These are phyloP conservation scores for Annona cherimola DNA, from an alignment of 164 flowering plant species.

Conservation along the genomic window DNA sequence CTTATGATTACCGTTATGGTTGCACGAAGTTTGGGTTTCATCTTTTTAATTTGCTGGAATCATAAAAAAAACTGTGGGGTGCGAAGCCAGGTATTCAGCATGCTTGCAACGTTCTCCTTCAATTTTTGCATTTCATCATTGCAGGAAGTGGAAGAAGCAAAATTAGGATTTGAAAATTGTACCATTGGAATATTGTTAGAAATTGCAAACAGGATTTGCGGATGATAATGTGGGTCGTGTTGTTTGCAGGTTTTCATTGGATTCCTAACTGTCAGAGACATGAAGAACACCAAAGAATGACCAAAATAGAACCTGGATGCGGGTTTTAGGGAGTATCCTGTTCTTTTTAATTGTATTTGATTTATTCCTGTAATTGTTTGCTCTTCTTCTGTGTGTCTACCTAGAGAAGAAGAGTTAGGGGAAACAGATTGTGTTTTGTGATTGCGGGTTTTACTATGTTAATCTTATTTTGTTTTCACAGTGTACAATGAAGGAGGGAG, in stretches of 20 bases:
- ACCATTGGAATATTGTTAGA: neutral
- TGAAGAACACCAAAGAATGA: slow-evolving; percentile 10
- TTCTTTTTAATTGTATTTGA: slow-evolving; percentile 20
- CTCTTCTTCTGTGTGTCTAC: neutral
- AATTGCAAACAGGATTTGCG: neutral
- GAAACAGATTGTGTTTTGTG: neutral
- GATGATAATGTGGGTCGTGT: neutral
- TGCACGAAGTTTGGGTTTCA: neutral
- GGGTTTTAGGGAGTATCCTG: slow-evolving; percentile 70
- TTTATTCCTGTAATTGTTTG: slow-evolving; percentile 11
- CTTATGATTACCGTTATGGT: too few species aligned
- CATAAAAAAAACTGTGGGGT: neutral
- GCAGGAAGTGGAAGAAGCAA: too few species aligned
- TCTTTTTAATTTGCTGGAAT: neutral
- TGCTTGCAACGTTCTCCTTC: neutral
- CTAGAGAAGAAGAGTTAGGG: slow-evolving; percentile 1
- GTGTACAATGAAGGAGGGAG: neutral
- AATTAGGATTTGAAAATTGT: neutral
- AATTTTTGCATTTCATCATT: too few species aligned
- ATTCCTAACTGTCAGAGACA: slow-evolving; percentile 36
- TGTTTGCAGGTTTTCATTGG: slow-evolving; percentile 35
- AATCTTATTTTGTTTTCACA: neutral
- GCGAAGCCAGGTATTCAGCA: neutral
- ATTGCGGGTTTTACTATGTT: neutral
- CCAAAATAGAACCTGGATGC: slow-evolving; percentile 47